These are phyloP conservation scores for Suillus placidus DNA, from an alignment of 768 basidiomycete genomes.

Conservation along the genomic window DNA sequence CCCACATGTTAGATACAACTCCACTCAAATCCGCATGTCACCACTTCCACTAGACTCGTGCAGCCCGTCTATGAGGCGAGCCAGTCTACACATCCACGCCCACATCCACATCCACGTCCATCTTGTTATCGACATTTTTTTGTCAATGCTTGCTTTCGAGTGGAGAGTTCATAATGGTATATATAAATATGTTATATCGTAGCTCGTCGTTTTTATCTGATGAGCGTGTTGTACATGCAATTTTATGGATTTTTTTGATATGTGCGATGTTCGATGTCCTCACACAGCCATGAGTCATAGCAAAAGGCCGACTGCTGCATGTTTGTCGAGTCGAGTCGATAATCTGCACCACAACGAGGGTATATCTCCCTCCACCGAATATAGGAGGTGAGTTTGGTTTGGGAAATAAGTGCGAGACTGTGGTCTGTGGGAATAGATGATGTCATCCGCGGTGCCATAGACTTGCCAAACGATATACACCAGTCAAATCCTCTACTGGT, in stretches of 20 bases:
- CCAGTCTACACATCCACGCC: neutral
- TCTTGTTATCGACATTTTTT: neutral
- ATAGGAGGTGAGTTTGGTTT: no score
- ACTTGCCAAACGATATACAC: no score
- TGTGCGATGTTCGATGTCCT: neutral
- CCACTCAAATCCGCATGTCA: neutral
- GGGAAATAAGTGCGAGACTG: no score
- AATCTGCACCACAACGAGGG: no score
- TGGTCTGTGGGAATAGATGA: no score
- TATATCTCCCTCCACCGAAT: no score
- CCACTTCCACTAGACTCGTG: neutral
- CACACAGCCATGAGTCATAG: no score
- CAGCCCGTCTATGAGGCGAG: neutral
- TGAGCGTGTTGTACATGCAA: constrained; percentile 1
- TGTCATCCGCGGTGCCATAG: no score
- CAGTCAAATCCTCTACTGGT: no score
- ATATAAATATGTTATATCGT: neutral
- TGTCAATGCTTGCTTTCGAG: neutral
- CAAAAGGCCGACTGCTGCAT: no score
- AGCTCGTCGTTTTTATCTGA: neutral
- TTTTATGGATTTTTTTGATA: neutral
- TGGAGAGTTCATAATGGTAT: constrained; percentile 4
- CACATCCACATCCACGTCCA: neutral
- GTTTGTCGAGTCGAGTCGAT: no score
- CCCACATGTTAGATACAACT: neutral